A percentile compares a stretch with the other conserved stretches of the same genome.
Evolutionary conservation across 805 yeast genomes (phyloP).

Genomic region (Jamesozyma lodderae): DNA sequence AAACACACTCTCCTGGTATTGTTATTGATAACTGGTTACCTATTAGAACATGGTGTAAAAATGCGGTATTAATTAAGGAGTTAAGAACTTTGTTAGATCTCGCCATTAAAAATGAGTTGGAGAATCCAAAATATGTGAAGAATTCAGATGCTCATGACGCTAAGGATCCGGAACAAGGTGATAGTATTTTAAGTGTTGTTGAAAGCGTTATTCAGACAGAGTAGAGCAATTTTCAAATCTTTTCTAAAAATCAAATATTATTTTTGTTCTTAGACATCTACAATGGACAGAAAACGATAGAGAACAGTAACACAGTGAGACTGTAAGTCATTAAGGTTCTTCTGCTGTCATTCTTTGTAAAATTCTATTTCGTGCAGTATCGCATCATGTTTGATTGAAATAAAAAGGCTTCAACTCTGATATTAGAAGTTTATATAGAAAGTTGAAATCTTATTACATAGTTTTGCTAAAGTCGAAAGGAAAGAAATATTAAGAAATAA

Average conservation of each 20-base stretch:
- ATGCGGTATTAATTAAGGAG: conserved; percentile 74
- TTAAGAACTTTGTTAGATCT: conserved; percentile 58
- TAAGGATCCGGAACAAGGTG: conserved; percentile 13
- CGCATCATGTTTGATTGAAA: too few relatives aligned
- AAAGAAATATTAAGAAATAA: too few relatives aligned
- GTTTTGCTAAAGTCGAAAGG: too few relatives aligned
- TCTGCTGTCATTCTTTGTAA: too few relatives aligned
- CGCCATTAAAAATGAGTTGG: conserved; percentile 54
- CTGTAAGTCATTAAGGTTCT: too few relatives aligned
- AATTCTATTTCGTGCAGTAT: background rate
- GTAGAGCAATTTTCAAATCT: background rate
- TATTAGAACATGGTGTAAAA: conserved; percentile 85
- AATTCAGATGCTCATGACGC: conserved; percentile 3
- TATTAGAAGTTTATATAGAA: too few relatives aligned
- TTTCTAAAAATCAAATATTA: too few relatives aligned
- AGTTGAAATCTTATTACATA: too few relatives aligned
- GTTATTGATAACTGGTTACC: conserved; percentile 86
- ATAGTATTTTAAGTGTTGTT: conserved; percentile 34
- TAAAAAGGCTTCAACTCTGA: too few relatives aligned
- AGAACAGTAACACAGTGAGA: too few relatives aligned
- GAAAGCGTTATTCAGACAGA: conserved; percentile 20
- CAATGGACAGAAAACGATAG: too few relatives aligned
- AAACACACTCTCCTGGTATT: conserved; percentile 67
- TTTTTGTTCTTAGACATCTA: too few relatives aligned
- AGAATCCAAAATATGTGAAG: conserved; percentile 32